A percentile compares a stretch with the other conserved stretches of the same genome.
Evolutionary conservation across 1,284 basidiomycete species (phyloP).

Genomic region (Thelephora terrestris): DNA sequence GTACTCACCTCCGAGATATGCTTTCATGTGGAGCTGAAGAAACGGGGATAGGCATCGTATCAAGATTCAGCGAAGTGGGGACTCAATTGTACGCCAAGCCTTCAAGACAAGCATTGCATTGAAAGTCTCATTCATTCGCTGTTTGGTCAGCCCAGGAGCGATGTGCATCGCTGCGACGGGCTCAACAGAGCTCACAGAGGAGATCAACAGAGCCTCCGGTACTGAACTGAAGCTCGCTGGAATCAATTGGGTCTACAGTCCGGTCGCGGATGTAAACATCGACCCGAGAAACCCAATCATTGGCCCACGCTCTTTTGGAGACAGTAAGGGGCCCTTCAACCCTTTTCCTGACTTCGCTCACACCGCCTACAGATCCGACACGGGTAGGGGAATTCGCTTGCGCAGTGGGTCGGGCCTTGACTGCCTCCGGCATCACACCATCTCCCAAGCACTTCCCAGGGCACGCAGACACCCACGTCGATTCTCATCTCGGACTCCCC

Average conservation of each 20-base stretch:
- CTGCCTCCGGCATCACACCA: constrained; percentile 40
- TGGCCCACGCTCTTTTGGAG: constrained; percentile 27
- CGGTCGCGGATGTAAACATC: constrained; percentile 61
- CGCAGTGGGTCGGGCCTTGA: constrained; percentile 39
- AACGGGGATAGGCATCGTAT: constrained; percentile 41
- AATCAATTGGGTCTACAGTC: constrained; percentile 60
- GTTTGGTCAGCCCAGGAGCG: constrained; percentile 47
- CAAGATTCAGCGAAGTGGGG: constrained; percentile 51
- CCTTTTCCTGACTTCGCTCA: background rate
- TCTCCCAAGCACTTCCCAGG: constrained; percentile 65
- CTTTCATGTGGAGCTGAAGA: background rate
- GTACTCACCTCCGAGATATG: constrained; percentile 2
- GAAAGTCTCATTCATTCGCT: constrained; percentile 1
- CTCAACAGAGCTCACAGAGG: constrained; percentile 33
- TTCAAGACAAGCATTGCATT: background rate
- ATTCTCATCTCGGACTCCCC: constrained; percentile 60
- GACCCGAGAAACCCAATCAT: constrained; percentile 61
- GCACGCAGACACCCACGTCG: constrained; percentile 61
- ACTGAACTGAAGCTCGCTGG: constrained; percentile 49
- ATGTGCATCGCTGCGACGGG: constrained; percentile 58
- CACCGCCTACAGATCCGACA: constrained; percentile 33
- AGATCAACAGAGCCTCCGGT: constrained; percentile 39
- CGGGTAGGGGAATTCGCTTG: constrained; percentile 37
- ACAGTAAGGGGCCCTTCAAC: background rate
- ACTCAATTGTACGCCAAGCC: constrained; percentile 48